Evolutionary conservation across 371 early-diverging fungal genomes (phyloP), one percentile per base, ranked within the genome.

Genomic region (Mortierella polycephala): DNA sequence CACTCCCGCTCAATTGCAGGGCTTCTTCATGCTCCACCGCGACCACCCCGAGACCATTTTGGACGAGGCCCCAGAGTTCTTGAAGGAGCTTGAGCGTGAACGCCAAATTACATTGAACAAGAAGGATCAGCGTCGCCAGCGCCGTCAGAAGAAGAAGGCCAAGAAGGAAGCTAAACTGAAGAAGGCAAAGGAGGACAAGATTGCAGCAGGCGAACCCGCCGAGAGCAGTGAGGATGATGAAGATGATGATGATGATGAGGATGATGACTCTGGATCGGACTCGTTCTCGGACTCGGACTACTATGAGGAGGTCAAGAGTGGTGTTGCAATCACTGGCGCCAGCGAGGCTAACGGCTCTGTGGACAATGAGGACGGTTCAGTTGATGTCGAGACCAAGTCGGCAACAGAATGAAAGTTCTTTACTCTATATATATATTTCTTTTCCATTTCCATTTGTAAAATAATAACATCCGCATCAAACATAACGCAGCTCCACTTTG

Each of bases 1-100:
- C 12, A 86, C 87, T 1, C 83, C 88, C 0, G 87, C 87, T 18
- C 86, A 87, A 62, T 53, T 87, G 9, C 86, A 87, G 37, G 80
- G 80, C 9, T 79, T 79, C 60, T 79, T 79, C 40, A 79, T 79
- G 80, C 62, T 73, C 11, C 70, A 73, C 30, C 80, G 80, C 23
- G 74, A 79, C 18, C 13, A 73, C 6, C 74, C 80, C 14, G 80
- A 79, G 57, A 63, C 39, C 20, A 79, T 73, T 37, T 5, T 79
- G 52, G 80, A 73, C 40, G 62, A 66, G 53, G 64, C 69, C 0
- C 74, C 73, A 16, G 80, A 37, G 1, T 79, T 79, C 52, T 59
- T 73, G 74, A 55, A 42, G 9, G 80, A 79, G 40, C 57, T 79
- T 14, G 39, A 7, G 4, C 62, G 40, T n/a, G 80, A 79, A 20